These are phyloP conservation scores for Physcomitrium patens DNA, from an alignment of 225 moss, liverwort and hornwort genomes.

Conservation along the genomic window DNA sequence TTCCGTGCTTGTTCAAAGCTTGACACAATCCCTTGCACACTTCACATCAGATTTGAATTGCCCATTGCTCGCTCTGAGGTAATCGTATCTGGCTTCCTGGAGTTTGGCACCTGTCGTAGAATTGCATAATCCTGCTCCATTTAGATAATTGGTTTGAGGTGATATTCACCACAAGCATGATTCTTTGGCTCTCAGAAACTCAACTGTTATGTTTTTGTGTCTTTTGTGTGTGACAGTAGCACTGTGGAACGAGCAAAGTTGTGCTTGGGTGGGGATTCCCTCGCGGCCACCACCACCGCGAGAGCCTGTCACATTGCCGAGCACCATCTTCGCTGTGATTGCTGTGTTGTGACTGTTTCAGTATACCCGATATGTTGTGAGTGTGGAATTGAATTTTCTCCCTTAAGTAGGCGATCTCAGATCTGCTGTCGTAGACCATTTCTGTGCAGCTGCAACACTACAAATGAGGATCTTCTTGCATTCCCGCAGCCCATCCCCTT, in stretches of 20 bases:
- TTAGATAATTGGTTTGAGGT: too few species aligned
- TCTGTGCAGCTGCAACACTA: constrained; percentile 55
- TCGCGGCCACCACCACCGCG: constrained; percentile 56
- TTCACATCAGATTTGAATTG: too few species aligned
- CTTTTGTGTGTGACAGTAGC: constrained; percentile 41
- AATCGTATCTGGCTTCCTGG: too few species aligned
- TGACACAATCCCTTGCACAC: not conserved
- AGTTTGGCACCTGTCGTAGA: too few species aligned
- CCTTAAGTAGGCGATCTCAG: too few species aligned
- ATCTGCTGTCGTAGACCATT: not conserved
- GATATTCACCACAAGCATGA: too few species aligned
- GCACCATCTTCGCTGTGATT: not conserved
- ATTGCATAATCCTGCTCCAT: too few species aligned
- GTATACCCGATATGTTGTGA: too few species aligned
- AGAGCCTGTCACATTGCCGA: constrained; percentile 49
- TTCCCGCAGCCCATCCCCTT: constrained; percentile 55
- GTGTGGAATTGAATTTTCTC: too few species aligned
- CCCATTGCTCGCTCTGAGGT: too few species aligned
- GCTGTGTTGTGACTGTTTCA: too few species aligned
- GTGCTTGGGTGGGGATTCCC: constrained; percentile 60
- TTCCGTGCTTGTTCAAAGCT: not conserved
- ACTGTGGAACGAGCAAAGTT: constrained; percentile 59
- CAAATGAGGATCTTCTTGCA: constrained; percentile 54
- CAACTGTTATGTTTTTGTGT: not conserved
- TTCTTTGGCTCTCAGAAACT: not conserved